Base-by-base conservation (phyloP, 176 grass and related monocot genomes). In the Themeda triandra region DNA sequence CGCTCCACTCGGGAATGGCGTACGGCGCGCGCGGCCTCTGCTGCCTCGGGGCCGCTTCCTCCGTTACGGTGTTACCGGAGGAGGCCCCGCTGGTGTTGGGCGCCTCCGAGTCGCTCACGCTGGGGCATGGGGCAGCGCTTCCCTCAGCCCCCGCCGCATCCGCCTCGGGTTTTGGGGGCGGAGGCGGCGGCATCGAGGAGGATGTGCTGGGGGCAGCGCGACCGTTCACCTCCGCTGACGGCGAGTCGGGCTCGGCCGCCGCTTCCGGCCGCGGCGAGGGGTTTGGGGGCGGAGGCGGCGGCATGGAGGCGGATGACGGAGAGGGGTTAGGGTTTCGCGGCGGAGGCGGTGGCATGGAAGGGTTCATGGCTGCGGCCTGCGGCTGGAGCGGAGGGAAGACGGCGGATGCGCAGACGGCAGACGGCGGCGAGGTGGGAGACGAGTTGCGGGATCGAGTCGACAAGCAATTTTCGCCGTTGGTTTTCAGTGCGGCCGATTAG, bases 1-100 rank as follows among this genome's bases (percentile, higher is more conserved):
- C 78, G 81, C 96, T 98, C 96, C 93, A 98, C 36, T 91, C 88
- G 4, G 96, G 96, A 32, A 95, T 91, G 27, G 83, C 49, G 36
- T 98, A 98, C 45, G 96, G 96, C 18, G 91, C 83, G 5, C 82
- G 83, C n/a, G 81, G 70, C 73, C 45, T 76, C 79, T 72, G 66
- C 69, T 71, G 70, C 18, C 5, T 66, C 19, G 76, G 59, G 3
- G 19, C 68, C 69, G 69, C 89, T 6, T 87, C 75, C 14, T 76
- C 36, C 81, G 48, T 51, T 68, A 68, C 36, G 12, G 79, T 45
- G 70, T 86, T 73, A 23, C 77, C 48, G 68, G 71, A 67, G 33
- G 71, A 67, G 27, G 29, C 8, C 62, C 53, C 10, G 2, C 23
- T n/a, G 28, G 44, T 13, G 44, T 40, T 35, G 32, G 44, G 58